Percentiles rank a stretch among this genome's conserved stretches.
Conservation (phyloP, 2,329 filamentous ascomycete genomes). For the Phaeosphaeria sp. region DNA sequence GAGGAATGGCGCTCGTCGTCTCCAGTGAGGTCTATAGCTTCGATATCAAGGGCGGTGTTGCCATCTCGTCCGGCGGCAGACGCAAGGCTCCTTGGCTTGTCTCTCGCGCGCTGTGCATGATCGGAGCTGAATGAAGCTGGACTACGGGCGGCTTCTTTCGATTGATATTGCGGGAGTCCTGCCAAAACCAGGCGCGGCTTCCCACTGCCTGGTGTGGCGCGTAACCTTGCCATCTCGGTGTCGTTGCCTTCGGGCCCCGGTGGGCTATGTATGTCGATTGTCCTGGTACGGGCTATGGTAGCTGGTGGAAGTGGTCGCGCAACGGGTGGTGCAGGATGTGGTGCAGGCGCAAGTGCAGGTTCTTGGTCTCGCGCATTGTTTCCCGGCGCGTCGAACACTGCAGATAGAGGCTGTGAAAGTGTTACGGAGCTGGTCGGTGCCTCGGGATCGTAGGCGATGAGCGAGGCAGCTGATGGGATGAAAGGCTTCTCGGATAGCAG, state of each 20-base stretch:
- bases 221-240: slow-evolving; percentile 53
- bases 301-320: slow-evolving; percentile 25
- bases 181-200: slow-evolving; percentile 46
- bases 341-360: slow-evolving; percentile 13
- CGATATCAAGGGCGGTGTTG: slow-evolving; percentile 28
- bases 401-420: slow-evolving; percentile 17
- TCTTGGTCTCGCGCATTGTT: slow-evolving; percentile 32
- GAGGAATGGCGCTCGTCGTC: slow-evolving; percentile 27
- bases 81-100: background rate
- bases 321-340: slow-evolving; percentile 17
- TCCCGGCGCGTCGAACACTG: slow-evolving; percentile 11
- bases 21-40: slow-evolving; percentile 48
- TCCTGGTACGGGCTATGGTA: slow-evolving; percentile 25
- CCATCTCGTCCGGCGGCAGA: background rate
- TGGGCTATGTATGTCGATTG: slow-evolving; percentile 35
- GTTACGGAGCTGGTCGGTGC: slow-evolving; percentile 30
- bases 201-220: slow-evolving; percentile 52
- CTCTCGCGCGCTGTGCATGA: slow-evolving; percentile 9
- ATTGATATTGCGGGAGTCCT: slow-evolving; percentile 22
- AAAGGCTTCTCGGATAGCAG: slow-evolving; percentile 55
- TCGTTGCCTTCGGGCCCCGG: slow-evolving; percentile 10
- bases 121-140: slow-evolving; percentile 10
- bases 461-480: slow-evolving; percentile 45
- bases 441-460: slow-evolving; percentile 39
- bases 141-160: slow-evolving; percentile 8